Percentiles rank a stretch among this genome's conserved stretches.
phyloP scores from a whole-genome alignment of 1,139 yeast genomes.

The Pichia sp. region DNA sequence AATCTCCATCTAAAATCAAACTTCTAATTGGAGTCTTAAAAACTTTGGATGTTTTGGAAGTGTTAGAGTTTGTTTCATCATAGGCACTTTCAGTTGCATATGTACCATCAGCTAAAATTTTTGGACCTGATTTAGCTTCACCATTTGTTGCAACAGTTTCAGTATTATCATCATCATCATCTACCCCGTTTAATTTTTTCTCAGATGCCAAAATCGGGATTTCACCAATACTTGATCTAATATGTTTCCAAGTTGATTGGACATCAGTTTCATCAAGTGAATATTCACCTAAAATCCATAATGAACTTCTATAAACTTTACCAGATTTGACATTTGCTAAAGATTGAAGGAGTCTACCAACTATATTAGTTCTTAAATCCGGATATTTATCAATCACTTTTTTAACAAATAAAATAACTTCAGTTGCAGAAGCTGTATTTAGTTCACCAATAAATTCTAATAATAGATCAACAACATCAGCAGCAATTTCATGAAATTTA shows the following conservation, averaged over 20 bases:
- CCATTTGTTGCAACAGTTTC: slow-evolving; percentile 26
- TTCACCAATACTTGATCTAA: slow-evolving; percentile 82
- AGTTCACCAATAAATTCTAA: slow-evolving; percentile 83
- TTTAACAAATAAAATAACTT: slow-evolving; percentile 81
- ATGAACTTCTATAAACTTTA: slow-evolving; percentile 85
- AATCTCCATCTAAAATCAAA: slow-evolving; percentile 80
- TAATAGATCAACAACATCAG: slow-evolving; percentile 80
- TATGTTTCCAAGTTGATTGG: slow-evolving; percentile 80
- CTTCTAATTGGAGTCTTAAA: slow-evolving; percentile 70
- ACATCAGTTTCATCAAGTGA: slow-evolving; percentile 66
- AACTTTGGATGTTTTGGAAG: slow-evolving; percentile 28
- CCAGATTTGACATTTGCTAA: slow-evolving; percentile 74
- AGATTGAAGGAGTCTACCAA: slow-evolving; percentile 56
- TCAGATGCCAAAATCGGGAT: slow-evolving; percentile 83
- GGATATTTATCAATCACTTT: slow-evolving; percentile 94
- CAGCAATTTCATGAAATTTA: slow-evolving; percentile 83
- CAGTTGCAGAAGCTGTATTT: slow-evolving; percentile 69
- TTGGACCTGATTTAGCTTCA: slow-evolving; percentile 53
- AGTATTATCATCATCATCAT: slow-evolving; percentile 31
- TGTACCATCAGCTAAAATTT: slow-evolving; percentile 94
- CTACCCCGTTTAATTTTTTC: slow-evolving; percentile 32
- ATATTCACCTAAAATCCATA: slow-evolving; percentile 96
- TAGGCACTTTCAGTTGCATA: slow-evolving; percentile 94
- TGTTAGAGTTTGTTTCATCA: slow-evolving; percentile 30
- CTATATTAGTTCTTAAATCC: slow-evolving; percentile 59